Base-by-base conservation (phyloP, 2,329 filamentous ascomycete genomes). In the Ceratocystis colombiana region DNA sequence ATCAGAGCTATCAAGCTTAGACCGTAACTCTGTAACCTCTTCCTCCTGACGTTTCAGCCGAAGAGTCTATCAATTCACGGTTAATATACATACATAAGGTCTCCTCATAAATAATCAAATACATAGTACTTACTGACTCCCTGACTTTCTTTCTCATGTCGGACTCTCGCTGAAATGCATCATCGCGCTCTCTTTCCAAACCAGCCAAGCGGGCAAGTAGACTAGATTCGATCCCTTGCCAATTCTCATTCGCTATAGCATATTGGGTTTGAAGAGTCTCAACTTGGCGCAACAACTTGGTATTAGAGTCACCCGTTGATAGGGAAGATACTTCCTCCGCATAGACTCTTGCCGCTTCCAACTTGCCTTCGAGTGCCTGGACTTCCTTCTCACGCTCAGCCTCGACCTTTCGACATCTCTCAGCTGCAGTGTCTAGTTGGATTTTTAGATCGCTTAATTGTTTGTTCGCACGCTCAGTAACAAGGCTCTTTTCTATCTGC, bases 231-330 rank as follows among this genome's bases (percentile, higher is more conserved):
- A 99, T 95, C 0, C 91, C 90, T 73, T 96, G 92, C 94, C 95
- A 99, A 71, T 99, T 99, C 72, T 96, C 90, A 70, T 90, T 94
- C 1, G 94, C 94, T 65, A 95, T 86, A 0, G 91, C 86, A 75
- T 99, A 96, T 74, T 99, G 95, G 5, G 89, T 94, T 75, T 99
- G 94, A 46, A 99, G 77, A 0, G 90, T 96, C 77, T 99, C 94
- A 65, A 99, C 88, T 75, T 99, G 95, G 50, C 94, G 86, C 55
- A 97, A 79, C 50, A 97, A 80, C 74, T 96, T 97, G 55, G 89
- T 89, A 71, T 96, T 91, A 0, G 88, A 85, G 72, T 96, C 90
- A 15, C 91, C 89, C 5, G 86, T 85, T 15, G 85, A 85, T 17
- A 89, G 88, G 2, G 91, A 93, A 1, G 91, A 91, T 0, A 86